These are phyloP conservation scores for Salix dunnii DNA, from an alignment of 345 rosid genomes.

Conservation along the genomic window DNA sequence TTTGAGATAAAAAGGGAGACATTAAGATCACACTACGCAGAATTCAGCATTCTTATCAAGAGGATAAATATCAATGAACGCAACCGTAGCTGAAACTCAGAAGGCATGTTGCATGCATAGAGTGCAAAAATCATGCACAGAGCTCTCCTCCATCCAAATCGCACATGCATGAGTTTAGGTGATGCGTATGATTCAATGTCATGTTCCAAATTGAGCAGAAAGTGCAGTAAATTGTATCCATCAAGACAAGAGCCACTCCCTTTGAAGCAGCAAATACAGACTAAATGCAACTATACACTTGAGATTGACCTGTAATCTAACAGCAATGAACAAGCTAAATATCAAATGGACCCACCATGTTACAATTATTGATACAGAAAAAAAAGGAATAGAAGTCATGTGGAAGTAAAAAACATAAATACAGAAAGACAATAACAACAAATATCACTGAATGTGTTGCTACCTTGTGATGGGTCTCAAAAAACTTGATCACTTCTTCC, in stretches of 20 bases:
- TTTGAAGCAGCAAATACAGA: neutral
- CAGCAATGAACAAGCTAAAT: neutral
- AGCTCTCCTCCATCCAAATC: neutral
- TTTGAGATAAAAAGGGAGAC: neutral
- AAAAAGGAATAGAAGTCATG: neutral
- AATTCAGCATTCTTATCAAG: neutral
- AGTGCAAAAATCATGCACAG: neutral
- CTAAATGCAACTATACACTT: neutral
- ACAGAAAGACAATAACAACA: neutral
- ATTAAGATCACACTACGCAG: neutral
- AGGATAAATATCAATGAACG: neutral
- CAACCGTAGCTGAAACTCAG: neutral
- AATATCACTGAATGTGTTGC: neutral
- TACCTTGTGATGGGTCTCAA: slow-evolving; percentile 89
- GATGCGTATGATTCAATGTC: neutral
- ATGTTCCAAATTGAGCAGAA: neutral
- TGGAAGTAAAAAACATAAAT: neutral
- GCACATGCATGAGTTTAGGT: neutral
- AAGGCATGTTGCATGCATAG: neutral
- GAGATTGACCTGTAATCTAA: neutral
- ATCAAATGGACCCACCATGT: neutral
- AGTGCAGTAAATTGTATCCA: neutral
- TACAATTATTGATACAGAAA: neutral
- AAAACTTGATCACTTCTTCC: slow-evolving; percentile 91
- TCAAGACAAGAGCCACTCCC: neutral